Conservation (phyloP, 768 basidiomycete species). For the Steccherinum ochraceum region DNA sequence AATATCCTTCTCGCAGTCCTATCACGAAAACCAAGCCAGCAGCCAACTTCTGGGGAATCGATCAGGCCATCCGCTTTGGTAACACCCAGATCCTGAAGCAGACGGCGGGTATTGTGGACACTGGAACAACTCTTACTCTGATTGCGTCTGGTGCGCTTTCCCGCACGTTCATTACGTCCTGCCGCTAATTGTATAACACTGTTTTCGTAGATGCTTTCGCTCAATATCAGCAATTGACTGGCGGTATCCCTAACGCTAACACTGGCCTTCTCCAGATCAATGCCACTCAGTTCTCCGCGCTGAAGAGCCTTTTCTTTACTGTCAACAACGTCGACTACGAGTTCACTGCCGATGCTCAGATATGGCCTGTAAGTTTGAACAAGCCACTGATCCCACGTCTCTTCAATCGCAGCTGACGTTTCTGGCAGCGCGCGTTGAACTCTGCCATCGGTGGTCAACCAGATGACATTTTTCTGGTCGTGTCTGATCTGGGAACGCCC, state of each 20-base stretch:
- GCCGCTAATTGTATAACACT: not conserved
- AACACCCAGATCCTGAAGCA: conserved; percentile 18
- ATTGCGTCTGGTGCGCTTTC: conserved; percentile 21
- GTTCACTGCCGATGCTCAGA: conserved; percentile 59
- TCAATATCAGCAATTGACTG: conserved; percentile 17
- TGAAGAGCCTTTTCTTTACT: conserved; percentile 17
- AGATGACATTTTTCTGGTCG: conserved; percentile 16
- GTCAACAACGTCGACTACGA: conserved; percentile 40
- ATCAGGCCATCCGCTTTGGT: conserved; percentile 26
- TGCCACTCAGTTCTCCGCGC: conserved; percentile 13
- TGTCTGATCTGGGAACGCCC: conserved; percentile 13
- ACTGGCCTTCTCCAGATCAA: conserved; percentile 17
- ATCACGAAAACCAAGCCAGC: conserved; percentile 27
- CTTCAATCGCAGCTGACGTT: not conserved
- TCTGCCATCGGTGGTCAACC: conserved; percentile 17
- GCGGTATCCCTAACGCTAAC: conserved; percentile 6
- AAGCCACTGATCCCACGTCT: conserved; percentile 29
- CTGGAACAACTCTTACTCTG: conserved; percentile 29
- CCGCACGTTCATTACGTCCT: not conserved
- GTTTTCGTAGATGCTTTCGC: conserved; percentile 18
- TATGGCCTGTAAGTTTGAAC: conserved; percentile 54
- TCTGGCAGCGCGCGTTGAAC: conserved; percentile 13
- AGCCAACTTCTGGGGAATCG: conserved; percentile 27
- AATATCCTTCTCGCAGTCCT: conserved; percentile 12
- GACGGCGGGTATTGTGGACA: conserved; percentile 31